Evolutionary conservation across 257 asterid genomes (phyloP).

Genomic region (Knoxia roxburghii): DNA sequence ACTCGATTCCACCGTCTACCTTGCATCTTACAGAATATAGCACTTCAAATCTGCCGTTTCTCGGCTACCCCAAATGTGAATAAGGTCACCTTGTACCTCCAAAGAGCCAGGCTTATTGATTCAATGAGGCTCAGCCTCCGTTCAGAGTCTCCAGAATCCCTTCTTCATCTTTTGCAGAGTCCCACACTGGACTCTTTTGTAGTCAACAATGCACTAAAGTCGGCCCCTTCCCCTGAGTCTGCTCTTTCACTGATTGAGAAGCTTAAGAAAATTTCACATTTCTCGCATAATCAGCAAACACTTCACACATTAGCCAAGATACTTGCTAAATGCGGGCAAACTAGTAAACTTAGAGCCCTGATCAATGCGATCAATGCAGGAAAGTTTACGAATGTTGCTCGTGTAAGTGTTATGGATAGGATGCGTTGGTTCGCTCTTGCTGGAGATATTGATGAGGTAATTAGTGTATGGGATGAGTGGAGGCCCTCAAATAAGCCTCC

Average conservation of each 20-base stretch:
- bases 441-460: constrained; percentile 63
- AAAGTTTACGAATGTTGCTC: constrained; percentile 50
- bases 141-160: constrained; percentile 49
- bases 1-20: constrained; percentile 3
- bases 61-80: constrained; percentile 36
- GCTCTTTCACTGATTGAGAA: constrained; percentile 58
- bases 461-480: constrained; percentile 71
- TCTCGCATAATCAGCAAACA: constrained; percentile 66
- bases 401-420: constrained; percentile 74
- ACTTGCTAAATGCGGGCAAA: constrained; percentile 71
- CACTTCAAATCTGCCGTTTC: constrained; percentile 39
- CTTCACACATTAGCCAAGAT: constrained; percentile 71
- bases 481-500: constrained; percentile 56
- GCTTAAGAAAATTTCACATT: constrained; percentile 51
- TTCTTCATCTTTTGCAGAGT: constrained; percentile 39
- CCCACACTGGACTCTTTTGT: constrained; percentile 76
- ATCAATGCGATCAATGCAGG: constrained; percentile 64
- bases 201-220: constrained; percentile 66
- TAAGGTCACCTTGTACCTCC: constrained; percentile 65
- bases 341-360: constrained; percentile 49
- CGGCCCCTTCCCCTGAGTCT: constrained; percentile 75
- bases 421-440: constrained; percentile 76
- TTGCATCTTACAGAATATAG: constrained; percentile 20
- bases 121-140: constrained; percentile 75
- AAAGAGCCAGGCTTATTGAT: constrained; percentile 79